A percentile compares a stretch with the other conserved stretches of the same genome.
Evolutionary conservation across 2,329 filamentous ascomycete genomes (phyloP).

Genomic region (Tolypocladium tundrense): DNA sequence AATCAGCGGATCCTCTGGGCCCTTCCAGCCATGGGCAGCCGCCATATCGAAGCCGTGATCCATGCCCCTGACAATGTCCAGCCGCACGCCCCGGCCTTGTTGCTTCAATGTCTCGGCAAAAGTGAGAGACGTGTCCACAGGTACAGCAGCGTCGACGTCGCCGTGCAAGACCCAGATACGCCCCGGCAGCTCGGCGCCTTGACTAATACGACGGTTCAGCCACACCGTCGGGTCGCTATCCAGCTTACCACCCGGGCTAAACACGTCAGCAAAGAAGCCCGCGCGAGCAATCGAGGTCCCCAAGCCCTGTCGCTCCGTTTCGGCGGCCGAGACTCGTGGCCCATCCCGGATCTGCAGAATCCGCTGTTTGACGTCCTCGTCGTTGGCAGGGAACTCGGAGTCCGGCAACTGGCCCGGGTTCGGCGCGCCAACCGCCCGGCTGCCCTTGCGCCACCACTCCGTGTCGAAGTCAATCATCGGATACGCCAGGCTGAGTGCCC

Average conservation of each 20-base stretch:
- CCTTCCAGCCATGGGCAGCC: not conserved
- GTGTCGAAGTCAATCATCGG: conserved; percentile 6
- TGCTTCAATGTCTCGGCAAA: not conserved
- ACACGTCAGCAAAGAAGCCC: not conserved
- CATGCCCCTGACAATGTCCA: not conserved
- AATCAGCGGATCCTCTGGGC: not conserved
- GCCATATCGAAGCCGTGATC: not conserved
- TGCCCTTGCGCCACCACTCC: not conserved
- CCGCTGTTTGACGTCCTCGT: not conserved
- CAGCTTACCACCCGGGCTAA: not conserved
- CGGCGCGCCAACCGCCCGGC: not conserved
- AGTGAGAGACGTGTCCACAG: not conserved
- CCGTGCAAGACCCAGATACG: conserved; percentile 3
- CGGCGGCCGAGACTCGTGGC: not conserved
- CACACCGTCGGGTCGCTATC: not conserved
- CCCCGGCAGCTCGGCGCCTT: not conserved
- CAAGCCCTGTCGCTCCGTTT: not conserved
- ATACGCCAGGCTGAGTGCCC: conserved; percentile 3
- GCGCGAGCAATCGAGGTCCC: not conserved
- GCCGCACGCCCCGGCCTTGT: not conserved
- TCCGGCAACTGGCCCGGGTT: not conserved
- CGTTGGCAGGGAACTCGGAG: not conserved
- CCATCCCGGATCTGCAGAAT: not conserved
- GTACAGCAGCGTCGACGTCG: not conserved
- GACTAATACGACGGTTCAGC: not conserved